Conservation (phyloP, 2,329 filamentous ascomycete genomes). For the Colletotrichum siamense region DNA sequence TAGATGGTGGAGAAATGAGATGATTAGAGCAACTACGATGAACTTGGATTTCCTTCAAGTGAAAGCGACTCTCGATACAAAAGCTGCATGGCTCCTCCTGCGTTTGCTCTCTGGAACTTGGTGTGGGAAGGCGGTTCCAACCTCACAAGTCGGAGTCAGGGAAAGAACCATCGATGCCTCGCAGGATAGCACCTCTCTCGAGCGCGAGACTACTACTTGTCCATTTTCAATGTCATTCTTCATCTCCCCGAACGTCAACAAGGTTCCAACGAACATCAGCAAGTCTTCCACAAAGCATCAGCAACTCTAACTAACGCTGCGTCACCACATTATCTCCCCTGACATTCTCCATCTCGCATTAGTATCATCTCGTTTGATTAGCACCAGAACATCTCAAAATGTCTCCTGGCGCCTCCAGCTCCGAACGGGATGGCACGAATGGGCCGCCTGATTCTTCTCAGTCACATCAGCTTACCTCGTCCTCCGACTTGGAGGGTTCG, state of each 20-base stretch:
- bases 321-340: background rate
- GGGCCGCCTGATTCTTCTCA: background rate
- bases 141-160: background rate
- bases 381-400: background rate
- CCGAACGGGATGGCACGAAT: background rate
- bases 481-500: background rate
- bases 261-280: background rate
- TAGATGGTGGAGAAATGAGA: background rate
- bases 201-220: rapidly evolving
- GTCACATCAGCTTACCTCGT: background rate
- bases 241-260: background rate
- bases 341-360: background rate
- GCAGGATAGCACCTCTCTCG: background rate
- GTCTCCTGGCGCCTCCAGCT: background rate
- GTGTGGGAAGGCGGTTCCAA: background rate
- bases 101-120: background rate
- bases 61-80: background rate
- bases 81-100: background rate
- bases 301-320: background rate
- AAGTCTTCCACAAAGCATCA: background rate
- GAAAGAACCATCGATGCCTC: background rate
- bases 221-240: background rate
- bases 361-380: background rate
- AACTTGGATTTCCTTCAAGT: background rate
- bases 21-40: background rate